These are phyloP conservation scores for Polytrichum formosum DNA, from an alignment of 225 moss, liverwort and hornwort species.

Conservation along the genomic window DNA sequence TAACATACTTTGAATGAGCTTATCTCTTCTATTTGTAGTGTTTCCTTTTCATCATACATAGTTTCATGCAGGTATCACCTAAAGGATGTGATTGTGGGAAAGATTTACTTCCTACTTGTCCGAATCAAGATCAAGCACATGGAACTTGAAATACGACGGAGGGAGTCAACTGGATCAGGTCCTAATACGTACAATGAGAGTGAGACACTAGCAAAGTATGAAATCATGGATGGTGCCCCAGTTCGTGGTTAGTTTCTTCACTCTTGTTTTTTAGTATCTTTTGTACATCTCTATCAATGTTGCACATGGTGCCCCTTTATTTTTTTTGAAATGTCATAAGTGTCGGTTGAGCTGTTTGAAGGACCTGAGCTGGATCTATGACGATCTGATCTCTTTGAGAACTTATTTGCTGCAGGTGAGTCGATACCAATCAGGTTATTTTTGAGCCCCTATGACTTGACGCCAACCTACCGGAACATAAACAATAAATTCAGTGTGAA, in stretches of 20 bases:
- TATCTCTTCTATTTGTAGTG: no score
- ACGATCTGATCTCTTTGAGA: neutral
- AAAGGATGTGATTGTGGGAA: slow-evolving; percentile 98
- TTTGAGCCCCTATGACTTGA: slow-evolving; percentile 97
- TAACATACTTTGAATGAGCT: no score
- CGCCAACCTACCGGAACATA: slow-evolving; percentile 98
- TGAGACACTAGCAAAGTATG: slow-evolving; percentile 97
- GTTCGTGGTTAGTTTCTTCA: slow-evolving; percentile 69
- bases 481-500: slow-evolving; percentile 99
- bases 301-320: neutral
- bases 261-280: neutral
- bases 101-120: slow-evolving; percentile 96
- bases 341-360: no score
- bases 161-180: slow-evolving; percentile 97
- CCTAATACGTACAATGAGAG: slow-evolving; percentile 99
- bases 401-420: slow-evolving; percentile 61
- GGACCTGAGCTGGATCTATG: neutral
- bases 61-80: slow-evolving; percentile 70
- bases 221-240: slow-evolving; percentile 99
- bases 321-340: no score
- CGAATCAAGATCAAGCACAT: slow-evolving; percentile 99
- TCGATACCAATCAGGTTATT: slow-evolving; percentile 98
- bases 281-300: neutral
- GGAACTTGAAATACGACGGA: slow-evolving; percentile 98
- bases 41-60: no score